These are phyloP conservation scores for Ammopiptanthus mongolicus DNA, from an alignment of 306 rosid genomes.

Conservation along the genomic window DNA sequence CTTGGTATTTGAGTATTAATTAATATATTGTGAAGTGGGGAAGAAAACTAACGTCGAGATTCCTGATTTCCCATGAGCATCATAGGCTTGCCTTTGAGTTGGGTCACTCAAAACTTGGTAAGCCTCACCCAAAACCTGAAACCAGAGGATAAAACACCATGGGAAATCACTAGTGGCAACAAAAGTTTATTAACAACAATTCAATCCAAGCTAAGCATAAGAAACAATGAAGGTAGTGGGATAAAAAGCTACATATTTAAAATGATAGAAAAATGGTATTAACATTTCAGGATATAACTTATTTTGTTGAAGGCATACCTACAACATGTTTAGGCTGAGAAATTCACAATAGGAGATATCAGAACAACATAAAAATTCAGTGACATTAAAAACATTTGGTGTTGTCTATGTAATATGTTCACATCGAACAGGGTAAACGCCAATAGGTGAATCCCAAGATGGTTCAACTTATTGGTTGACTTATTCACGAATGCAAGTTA, in stretches of 20 bases:
- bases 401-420: background rate
- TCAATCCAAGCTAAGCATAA: background rate
- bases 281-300: background rate
- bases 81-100: constrained; percentile 86
- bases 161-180: constrained; percentile 2
- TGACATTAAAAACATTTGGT: background rate
- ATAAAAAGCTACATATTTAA: background rate
- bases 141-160: constrained; percentile 6
- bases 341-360: constrained; percentile 14
- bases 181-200: background rate
- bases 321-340: background rate
- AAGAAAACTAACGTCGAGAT: constrained; percentile 70
- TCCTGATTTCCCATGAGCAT: constrained; percentile 84
- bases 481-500: background rate
- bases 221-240: background rate
- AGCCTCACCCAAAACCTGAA: constrained; percentile 96
- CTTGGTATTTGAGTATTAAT: background rate
- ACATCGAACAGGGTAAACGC: background rate
- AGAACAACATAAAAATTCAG: background rate
- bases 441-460: background rate
- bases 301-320: background rate
- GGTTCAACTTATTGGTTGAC: background rate
- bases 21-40: background rate
- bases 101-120: constrained; percentile 95
- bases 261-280: background rate